These are phyloP conservation scores for Umbilicus rupestris DNA, from an alignment of 164 flowering plant species.

Conservation along the genomic window DNA sequence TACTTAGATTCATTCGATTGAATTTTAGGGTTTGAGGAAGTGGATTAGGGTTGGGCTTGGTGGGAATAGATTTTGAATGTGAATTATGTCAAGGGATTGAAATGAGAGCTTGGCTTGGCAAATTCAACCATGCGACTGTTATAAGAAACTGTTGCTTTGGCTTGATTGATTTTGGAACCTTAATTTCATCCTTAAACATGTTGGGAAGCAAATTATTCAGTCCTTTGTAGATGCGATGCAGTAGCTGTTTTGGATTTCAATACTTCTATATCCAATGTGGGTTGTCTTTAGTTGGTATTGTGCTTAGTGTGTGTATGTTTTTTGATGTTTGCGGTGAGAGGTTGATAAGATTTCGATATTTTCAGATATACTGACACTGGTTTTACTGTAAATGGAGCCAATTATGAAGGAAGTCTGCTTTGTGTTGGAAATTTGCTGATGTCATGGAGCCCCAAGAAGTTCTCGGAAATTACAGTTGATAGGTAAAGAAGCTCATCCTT, in stretches of 20 bases:
- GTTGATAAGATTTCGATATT: neutral
- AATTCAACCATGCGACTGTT: neutral
- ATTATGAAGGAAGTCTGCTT: slow-evolving; percentile 84
- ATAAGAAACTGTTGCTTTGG: neutral
- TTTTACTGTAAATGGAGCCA: slow-evolving; percentile 66
- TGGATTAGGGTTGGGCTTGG: neutral
- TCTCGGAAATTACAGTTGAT: slow-evolving; percentile 62
- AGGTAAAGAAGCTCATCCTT: slow-evolving; percentile 28
- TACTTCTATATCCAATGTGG: too few species aligned
- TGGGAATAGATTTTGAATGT: neutral
- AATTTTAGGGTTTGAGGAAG: neutral
- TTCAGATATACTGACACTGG: slow-evolving; percentile 63
- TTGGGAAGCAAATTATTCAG: too few species aligned
- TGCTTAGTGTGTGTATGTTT: too few species aligned
- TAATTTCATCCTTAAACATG: too few species aligned
- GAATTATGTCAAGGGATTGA: neutral
- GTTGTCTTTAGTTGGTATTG: too few species aligned
- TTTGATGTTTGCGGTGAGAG: neutral
- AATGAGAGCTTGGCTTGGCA: neutral
- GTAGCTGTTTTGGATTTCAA: too few species aligned
- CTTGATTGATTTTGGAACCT: neutral
- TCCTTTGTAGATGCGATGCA: too few species aligned
- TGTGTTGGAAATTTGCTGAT: slow-evolving; percentile 65
- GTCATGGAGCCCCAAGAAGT: slow-evolving; percentile 77
- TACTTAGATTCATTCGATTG: too few species aligned